Evolutionary conservation across 2,329 filamentous ascomycete genomes (phyloP).

Genomic region (Xylaria sp.): DNA sequence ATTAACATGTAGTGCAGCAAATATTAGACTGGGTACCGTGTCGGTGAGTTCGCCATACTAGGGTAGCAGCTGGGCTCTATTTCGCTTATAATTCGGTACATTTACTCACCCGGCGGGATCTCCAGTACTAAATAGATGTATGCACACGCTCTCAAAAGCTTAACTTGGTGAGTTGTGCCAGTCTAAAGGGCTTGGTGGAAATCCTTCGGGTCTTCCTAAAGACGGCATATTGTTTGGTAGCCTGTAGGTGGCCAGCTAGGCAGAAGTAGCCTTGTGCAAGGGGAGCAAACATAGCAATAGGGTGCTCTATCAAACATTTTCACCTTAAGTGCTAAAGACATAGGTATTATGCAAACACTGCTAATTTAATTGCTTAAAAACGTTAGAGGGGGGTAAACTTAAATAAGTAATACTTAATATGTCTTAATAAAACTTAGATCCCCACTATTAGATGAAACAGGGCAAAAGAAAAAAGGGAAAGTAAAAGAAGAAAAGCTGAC

Average conservation of each 20-base stretch:
- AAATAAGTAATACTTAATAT: no score
- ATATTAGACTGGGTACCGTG: not conserved
- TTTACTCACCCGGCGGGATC: not conserved
- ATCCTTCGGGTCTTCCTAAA: not conserved
- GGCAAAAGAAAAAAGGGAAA: not conserved
- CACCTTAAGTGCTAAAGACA: not conserved
- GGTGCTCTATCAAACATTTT: not conserved
- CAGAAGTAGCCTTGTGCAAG: no score
- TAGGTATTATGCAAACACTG: not conserved
- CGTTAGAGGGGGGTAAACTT: not conserved
- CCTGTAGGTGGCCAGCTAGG: no score
- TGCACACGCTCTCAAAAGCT: no score
- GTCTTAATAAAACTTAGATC: no score
- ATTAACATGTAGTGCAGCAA: not conserved
- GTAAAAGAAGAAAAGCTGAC: not conserved
- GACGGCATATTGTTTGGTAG: not conserved
- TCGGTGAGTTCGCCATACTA: not conserved
- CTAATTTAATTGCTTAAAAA: not conserved
- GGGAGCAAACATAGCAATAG: not conserved
- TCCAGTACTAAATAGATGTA: not conserved
- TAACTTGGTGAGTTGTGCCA: not conserved
- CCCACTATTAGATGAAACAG: no score
- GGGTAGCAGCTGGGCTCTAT: not conserved
- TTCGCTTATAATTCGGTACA: not conserved
- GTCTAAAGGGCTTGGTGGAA: not conserved